Conservation (phyloP, 2,329 filamentous ascomycete genomes). For the Colletotrichum tanaceti region DNA sequence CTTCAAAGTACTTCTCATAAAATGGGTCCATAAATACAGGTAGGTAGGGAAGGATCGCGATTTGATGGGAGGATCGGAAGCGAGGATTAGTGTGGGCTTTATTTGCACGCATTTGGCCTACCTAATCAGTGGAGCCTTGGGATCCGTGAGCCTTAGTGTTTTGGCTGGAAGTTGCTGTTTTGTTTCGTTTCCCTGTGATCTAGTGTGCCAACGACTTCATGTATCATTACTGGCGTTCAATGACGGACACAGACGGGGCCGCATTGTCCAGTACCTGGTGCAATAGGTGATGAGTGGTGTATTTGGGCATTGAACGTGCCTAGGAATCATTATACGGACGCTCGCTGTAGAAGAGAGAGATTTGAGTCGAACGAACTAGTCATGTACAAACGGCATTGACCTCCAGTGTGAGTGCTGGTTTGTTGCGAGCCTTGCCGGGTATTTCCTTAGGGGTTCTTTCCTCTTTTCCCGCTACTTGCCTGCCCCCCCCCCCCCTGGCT, state of each 20-base stretch:
- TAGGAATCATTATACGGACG: neutral
- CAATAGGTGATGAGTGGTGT: neutral
- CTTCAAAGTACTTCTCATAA: neutral
- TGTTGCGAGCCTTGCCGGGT: neutral
- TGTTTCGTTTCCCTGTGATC: neutral
- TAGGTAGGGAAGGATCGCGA: slow-evolving; percentile 24
- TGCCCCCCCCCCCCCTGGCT: too few relatives aligned
- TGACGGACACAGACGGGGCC: neutral
- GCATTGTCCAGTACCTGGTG: neutral
- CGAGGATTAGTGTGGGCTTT: slow-evolving; percentile 16
- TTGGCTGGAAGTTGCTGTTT: too few relatives aligned
- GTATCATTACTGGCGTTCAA: neutral
- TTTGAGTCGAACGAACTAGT: too few relatives aligned
- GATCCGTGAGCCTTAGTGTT: neutral
- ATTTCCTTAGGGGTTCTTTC: neutral
- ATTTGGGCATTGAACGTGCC: too few relatives aligned
- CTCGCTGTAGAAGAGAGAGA: too few relatives aligned
- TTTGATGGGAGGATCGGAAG: slow-evolving; percentile 33
- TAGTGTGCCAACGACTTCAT: neutral
- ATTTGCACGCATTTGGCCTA: neutral
- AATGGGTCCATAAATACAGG: neutral
- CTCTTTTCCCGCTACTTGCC: neutral
- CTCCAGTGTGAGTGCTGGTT: neutral
- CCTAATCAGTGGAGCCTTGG: slow-evolving; percentile 4
- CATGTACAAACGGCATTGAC: neutral